Percentiles rank a stretch among this genome's conserved stretches.
These are phyloP conservation scores for Arabidopsis thaliana DNA, from an alignment of 345 rosid genomes.

Conservation along the genomic window TAIR10.1 NC_003074.8:8216001-8216500, in stretches of 20 bases:
- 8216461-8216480: conserved; percentile 28
- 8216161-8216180: conserved; percentile 44
- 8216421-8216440: conserved; percentile 44
- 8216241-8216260: conserved; percentile 21
- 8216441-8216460: conserved; percentile 36
- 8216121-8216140: conserved; percentile 88
- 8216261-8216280: conserved; percentile 4
- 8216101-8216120: conserved; percentile 56
- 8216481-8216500: conserved; percentile 27
- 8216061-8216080: conserved; percentile 50
- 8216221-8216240: conserved; percentile 19
- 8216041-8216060: conserved; percentile 49
- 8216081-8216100: conserved; percentile 54
- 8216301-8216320: neutral
- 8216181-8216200: conserved; percentile 22
- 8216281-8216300: conserved; percentile 18
- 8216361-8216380: conserved; percentile 41
- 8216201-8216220: neutral
- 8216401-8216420: conserved; percentile 36
- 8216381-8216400: conserved; percentile 46
- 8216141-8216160: conserved; percentile 64
- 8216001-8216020: conserved; percentile 51
- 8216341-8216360: conserved; percentile 39
- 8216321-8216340: conserved; percentile 15
- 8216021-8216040: conserved; percentile 54